A percentile compares a stretch with the other conserved stretches of the same genome.
Evolutionary conservation across 768 basidiomycete genomes (phyloP).

Genomic region (Amanita molliuscula): DNA sequence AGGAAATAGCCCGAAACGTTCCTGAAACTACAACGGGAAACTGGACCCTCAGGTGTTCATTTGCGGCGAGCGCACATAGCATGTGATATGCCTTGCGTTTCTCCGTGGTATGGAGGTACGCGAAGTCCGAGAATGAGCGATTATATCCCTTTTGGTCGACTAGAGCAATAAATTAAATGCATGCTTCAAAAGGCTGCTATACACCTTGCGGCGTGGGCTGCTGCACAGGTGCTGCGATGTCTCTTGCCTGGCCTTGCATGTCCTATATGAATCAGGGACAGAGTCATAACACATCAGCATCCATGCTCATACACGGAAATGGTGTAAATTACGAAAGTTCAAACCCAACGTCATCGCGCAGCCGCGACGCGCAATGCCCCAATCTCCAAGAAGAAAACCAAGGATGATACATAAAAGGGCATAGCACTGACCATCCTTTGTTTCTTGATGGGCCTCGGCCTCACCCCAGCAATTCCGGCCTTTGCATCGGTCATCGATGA

Average conservation of each 20-base stretch:
- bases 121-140: neutral
- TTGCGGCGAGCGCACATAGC: neutral
- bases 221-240: conserved; percentile 44
- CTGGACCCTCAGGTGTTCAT: neutral
- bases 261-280: conserved; percentile 29
- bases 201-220: conserved; percentile 70
- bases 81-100: neutral
- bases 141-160: conserved; percentile 1
- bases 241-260: conserved; percentile 51
- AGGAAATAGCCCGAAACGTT: neutral
- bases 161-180: conserved; percentile 2
- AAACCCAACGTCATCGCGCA: neutral
- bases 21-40: neutral
- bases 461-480: conserved; percentile 44
- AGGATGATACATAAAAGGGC: conserved; percentile 5
- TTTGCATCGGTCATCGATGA: conserved; percentile 36
- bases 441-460: conserved; percentile 68
- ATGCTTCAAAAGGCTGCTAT: conserved; percentile 15
- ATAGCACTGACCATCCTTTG: conserved; percentile 51
- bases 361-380: neutral
- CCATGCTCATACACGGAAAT: conserved; percentile 4
- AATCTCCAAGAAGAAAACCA: conserved; percentile 3
- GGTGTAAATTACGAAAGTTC: neutral
- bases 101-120: neutral
- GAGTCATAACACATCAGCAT: conserved; percentile 1